These are phyloP conservation scores for Suaeda aralocaspica DNA, from an alignment of 148 eudicot species.

Conservation along the genomic window DNA sequence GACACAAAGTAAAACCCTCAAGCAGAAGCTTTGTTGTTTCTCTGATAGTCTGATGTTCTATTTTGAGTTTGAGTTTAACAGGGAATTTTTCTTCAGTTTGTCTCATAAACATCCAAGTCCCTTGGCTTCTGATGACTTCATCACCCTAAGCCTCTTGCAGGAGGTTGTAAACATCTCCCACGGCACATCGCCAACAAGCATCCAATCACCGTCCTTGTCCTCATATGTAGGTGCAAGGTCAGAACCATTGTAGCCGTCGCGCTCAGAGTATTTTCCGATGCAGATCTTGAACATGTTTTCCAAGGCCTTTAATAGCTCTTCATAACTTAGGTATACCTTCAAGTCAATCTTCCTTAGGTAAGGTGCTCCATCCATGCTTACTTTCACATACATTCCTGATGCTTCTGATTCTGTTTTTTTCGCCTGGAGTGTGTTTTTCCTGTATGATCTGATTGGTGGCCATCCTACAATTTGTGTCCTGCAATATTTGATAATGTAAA, in stretches of 20 bases:
- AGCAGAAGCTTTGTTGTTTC: slow-evolving; percentile 14
- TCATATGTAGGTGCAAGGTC: slow-evolving; percentile 52
- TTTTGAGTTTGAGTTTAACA: slow-evolving; percentile 14
- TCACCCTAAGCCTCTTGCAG: slow-evolving; percentile 76
- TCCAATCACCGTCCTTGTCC: slow-evolving; percentile 81
- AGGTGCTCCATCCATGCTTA: slow-evolving; percentile 84
- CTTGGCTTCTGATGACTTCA: slow-evolving; percentile 76
- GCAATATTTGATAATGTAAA: slow-evolving; percentile 13
- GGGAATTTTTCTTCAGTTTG: background rate
- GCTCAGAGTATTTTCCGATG: slow-evolving; percentile 45
- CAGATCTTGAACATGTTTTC: slow-evolving; percentile 57
- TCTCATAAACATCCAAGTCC: slow-evolving; percentile 51
- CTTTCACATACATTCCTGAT: slow-evolving; percentile 55
- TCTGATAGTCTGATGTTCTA: slow-evolving; percentile 1
- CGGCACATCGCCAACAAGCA: slow-evolving; percentile 88
- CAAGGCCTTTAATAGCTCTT: slow-evolving; percentile 48
- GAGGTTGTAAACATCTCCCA: slow-evolving; percentile 77
- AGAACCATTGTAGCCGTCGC: slow-evolving; percentile 52
- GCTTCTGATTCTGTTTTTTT: slow-evolving; percentile 41
- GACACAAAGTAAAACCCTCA: slow-evolving; percentile 23
- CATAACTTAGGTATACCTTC: slow-evolving; percentile 45
- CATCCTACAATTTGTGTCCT: slow-evolving; percentile 70
- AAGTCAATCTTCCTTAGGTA: slow-evolving; percentile 66
- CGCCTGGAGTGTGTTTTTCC: slow-evolving; percentile 44
- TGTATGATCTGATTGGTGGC: slow-evolving; percentile 64